Evolutionary conservation across 2,329 filamentous ascomycete species (phyloP), one percentile per base, ranked within the genome.

Genomic region (Ascochyta viciae-villosae): DNA sequence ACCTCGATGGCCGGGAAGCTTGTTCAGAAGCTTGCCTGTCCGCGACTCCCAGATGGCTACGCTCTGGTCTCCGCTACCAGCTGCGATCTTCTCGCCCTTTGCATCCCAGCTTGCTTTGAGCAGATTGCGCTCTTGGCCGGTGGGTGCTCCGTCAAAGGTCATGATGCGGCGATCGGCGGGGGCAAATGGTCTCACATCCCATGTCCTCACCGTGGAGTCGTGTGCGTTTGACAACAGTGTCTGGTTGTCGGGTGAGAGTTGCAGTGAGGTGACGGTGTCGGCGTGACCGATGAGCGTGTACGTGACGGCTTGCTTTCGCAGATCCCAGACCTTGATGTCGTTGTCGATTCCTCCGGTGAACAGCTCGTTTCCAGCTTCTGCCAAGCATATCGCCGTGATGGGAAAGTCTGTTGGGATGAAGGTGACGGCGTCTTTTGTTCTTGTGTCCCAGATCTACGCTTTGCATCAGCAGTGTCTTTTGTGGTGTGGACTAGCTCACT

Each of bases 291-390:
- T 78, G 83, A 99, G 88, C 1, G 89, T 89, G 76, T 98, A 97
- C 6, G 92, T 87, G 3, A 96, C 85, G 6, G 89, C 85, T 77
- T 96, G 92, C 81, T 96, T 98, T 64, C 95, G 87, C 71, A 98
- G 79, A 76, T 99, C 95, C 94, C 95, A 99, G 19, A 96, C 93
- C 68, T 93, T 92, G 74, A 99, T 96, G 67, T 96, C 92, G 72
- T 98, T 97, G 78, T 98, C 95, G 65, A 99, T 97, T 22, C 93
- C 91, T 42, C 94, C 94, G 6, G 91, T 90, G 76, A 95, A 99
- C 24, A 99, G 86, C 78, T 98, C 95, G 74, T 96, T 96, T 16
- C 95, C 95, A 1, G 94, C 92, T 74, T 96, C 92, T 0, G 93
- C 89, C n/a, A 98, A 82, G 15, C 92, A 91, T 6, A 98, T 87